Conservation (phyloP, 2,329 filamentous ascomycete genomes). For the Claviceps spartinae region DNA sequence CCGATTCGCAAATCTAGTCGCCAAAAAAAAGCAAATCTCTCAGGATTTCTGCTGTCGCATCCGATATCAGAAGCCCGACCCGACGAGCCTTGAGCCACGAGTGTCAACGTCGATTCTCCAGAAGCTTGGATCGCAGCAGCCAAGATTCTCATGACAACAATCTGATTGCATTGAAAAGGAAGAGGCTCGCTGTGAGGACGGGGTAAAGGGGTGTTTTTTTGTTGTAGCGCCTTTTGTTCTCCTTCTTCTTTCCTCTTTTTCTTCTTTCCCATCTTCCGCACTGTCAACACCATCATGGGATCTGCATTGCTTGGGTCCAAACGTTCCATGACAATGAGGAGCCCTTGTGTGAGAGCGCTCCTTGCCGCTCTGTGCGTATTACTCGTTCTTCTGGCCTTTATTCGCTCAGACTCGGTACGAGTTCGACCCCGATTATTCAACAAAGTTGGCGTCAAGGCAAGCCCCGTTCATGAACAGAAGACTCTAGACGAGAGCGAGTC, state of each 20-base stretch:
- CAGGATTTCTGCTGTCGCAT: background rate
- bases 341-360: conserved; percentile 31
- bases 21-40: background rate
- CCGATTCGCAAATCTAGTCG: background rate
- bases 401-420: conserved; percentile 28
- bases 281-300: conserved; percentile 16
- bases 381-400: conserved; percentile 26
- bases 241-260: background rate
- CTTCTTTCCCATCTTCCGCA: background rate
- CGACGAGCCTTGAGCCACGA: background rate
- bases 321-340: conserved; percentile 35
- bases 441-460: conserved; percentile 16
- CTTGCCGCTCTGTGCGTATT: conserved; percentile 29
- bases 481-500: conserved; percentile 15
- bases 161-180: background rate
- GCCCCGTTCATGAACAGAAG: conserved; percentile 16
- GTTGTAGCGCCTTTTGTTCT: background rate
- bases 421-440: conserved; percentile 27
- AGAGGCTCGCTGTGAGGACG: background rate
- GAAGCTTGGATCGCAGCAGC: background rate
- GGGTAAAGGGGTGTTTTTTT: background rate
- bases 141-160: background rate
- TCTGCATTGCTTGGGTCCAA: conserved; percentile 22
- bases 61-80: background rate
- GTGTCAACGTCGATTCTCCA: background rate